These are phyloP conservation scores for Trifolium subterraneum DNA, from an alignment of 306 rosid species.

Conservation along the genomic window DNA sequence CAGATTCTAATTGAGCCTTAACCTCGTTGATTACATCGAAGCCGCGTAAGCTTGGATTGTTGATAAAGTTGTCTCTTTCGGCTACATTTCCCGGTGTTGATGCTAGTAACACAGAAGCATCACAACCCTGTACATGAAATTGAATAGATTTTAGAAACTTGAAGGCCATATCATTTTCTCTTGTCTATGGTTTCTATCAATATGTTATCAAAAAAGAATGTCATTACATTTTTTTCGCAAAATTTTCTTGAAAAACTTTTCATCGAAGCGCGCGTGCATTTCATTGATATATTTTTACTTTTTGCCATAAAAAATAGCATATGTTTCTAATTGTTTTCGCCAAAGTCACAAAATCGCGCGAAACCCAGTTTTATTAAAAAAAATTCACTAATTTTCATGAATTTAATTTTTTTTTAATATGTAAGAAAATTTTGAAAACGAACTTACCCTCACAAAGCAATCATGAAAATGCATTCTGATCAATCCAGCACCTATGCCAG, in stretches of 20 bases:
- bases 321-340: too few species aligned
- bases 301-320: too few species aligned
- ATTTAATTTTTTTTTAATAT: not conserved
- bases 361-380: too few species aligned
- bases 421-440: not conserved
- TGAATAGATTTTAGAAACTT: not conserved
- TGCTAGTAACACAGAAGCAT: constrained; percentile 40
- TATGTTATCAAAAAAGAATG: too few species aligned
- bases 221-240: too few species aligned
- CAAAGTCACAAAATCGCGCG: too few species aligned
- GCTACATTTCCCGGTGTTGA: constrained; percentile 28
- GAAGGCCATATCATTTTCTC: not conserved
- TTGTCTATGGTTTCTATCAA: too few species aligned
- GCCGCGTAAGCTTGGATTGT: constrained; percentile 44
- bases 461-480: constrained; percentile 44
- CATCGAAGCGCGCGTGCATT: too few species aligned
- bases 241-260: too few species aligned
- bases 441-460: constrained; percentile 43
- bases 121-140: constrained; percentile 38
- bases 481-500: constrained; percentile 41
- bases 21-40: constrained; percentile 37
- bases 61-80: constrained; percentile 20
- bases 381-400: too few species aligned
- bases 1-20: constrained; percentile 22
- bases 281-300: too few species aligned